These are phyloP conservation scores for Discostella stelligera DNA, from an alignment of 352 stramenopile genomes.

Conservation along the genomic window DNA sequence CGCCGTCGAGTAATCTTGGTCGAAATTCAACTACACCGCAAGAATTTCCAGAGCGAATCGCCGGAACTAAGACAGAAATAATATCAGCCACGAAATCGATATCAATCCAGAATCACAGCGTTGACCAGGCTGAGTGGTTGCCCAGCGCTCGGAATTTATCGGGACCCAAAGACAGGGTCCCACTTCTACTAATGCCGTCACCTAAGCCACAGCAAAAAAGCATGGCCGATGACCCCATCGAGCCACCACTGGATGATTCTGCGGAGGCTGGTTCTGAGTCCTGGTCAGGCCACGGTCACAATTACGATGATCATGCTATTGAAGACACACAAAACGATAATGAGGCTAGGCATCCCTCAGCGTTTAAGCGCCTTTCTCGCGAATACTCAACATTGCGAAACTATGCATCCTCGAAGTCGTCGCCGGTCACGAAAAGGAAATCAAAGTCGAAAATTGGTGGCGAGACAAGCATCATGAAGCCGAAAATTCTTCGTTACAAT, in stretches of 20 bases:
- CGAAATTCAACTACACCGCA: background rate
- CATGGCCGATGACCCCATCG: background rate
- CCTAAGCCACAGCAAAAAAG: constrained; percentile 25
- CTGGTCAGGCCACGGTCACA: constrained; percentile 16
- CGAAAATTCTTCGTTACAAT: constrained; percentile 49
- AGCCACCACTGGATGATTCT: background rate
- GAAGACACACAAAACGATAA: constrained; percentile 46
- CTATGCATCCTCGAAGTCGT: constrained; percentile 6
- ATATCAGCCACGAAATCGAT: background rate
- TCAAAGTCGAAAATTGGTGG: constrained; percentile 5
- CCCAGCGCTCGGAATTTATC: constrained; percentile 26
- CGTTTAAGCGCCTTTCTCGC: constrained; percentile 51
- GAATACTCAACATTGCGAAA: constrained; percentile 6
- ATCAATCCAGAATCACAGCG: constrained; percentile 11
- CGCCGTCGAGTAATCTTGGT: background rate
- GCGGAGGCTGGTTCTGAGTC: constrained; percentile 33
- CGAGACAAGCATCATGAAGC: constrained; percentile 7
- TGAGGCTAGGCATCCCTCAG: constrained; percentile 2
- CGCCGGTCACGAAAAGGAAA: constrained; percentile 1
- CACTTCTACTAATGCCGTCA: constrained; percentile 41
- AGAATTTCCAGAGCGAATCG: background rate
- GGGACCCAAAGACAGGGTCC: constrained; percentile 9
- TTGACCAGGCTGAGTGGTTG: constrained; percentile 27
- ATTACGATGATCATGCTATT: constrained; percentile 31
- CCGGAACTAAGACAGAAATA: background rate